Evolutionary conservation across 2,329 filamentous ascomycete genomes (phyloP).

Genomic region (Alternaria tenuissima): DNA sequence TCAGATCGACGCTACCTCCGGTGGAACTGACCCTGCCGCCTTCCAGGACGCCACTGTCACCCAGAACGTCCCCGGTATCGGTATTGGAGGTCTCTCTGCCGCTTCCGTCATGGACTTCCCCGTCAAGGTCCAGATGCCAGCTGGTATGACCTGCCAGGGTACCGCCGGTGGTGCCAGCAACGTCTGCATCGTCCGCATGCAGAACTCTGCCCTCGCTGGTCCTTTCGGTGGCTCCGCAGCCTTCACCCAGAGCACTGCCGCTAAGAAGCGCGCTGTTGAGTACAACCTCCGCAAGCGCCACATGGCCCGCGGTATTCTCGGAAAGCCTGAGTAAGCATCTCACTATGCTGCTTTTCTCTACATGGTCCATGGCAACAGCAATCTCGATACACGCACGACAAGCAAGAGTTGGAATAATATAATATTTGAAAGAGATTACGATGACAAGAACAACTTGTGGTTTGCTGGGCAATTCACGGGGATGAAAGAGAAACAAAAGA

Average conservation of each 20-base stretch:
- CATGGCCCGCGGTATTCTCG: conserved; percentile 47
- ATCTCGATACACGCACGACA: not conserved
- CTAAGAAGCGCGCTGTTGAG: conserved; percentile 69
- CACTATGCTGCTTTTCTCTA: not conserved
- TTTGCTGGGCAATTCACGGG: conserved; percentile 8
- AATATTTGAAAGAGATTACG: not conserved
- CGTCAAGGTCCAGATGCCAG: conserved; percentile 70
- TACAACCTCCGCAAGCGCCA: conserved; percentile 56
- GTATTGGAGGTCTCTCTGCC: conserved; percentile 65
- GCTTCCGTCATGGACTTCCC: conserved; percentile 71
- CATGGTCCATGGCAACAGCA: not conserved
- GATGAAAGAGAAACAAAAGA: not conserved
- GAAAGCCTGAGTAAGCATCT: conserved; percentile 34
- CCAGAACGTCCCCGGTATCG: conserved; percentile 68
- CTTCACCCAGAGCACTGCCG: conserved; percentile 67
- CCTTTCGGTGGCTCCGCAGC: conserved; percentile 73
- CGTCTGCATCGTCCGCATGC: conserved; percentile 71
- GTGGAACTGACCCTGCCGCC: conserved; percentile 66
- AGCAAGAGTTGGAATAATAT: conserved; percentile 1
- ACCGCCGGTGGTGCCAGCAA: conserved; percentile 66
- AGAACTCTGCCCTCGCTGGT: conserved; percentile 68
- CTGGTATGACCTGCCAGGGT: conserved; percentile 71
- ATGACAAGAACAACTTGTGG: conserved; percentile 3
- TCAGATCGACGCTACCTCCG: conserved; percentile 68
- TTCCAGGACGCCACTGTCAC: conserved; percentile 68